A percentile compares a stretch with the other conserved stretches of the same genome.
phyloP scores from a whole-genome alignment of 1,284 basidiomycete genomes.

The Sporisorium sorghi region DNA sequence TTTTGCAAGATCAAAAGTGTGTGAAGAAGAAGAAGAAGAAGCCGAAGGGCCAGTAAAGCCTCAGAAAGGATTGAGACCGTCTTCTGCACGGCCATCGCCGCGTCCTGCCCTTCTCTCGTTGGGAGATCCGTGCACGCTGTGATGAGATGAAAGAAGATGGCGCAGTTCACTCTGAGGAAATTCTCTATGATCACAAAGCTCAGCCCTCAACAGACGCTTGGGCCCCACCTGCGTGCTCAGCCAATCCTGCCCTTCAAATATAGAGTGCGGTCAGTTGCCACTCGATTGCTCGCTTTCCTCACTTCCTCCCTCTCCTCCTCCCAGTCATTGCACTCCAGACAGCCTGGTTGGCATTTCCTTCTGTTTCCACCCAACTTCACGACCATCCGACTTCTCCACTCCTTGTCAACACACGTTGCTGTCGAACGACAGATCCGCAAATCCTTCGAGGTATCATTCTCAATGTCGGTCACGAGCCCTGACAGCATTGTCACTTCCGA shows the following conservation, averaged over 20 bases:
- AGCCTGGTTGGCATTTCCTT: not conserved
- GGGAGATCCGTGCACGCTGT: not conserved
- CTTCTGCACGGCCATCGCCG: not conserved
- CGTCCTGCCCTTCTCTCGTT: too few species aligned
- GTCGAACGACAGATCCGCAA: too few species aligned
- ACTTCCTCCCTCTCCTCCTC: not conserved
- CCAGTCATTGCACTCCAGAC: not conserved
- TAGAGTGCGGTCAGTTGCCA: too few species aligned
- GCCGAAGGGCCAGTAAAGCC: not conserved
- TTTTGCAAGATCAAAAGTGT: not conserved
- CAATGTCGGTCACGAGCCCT: not conserved
- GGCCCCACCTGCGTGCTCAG: not conserved
- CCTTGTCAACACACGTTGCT: constrained; percentile 6
- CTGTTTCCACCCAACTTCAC: not conserved
- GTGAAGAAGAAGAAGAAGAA: not conserved
- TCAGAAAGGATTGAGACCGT: not conserved
- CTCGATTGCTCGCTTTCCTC: not conserved
- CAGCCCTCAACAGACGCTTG: not conserved
- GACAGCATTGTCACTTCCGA: not conserved
- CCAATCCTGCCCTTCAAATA: not conserved
- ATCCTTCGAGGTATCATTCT: not conserved
- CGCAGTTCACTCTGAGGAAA: not conserved
- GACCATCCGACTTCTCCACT: too few species aligned
- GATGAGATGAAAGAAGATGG: not conserved
- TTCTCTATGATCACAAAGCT: not conserved